phyloP scores from a whole-genome alignment of 176 grass and related monocot species.

The maize (Zea mays) region DNA sequence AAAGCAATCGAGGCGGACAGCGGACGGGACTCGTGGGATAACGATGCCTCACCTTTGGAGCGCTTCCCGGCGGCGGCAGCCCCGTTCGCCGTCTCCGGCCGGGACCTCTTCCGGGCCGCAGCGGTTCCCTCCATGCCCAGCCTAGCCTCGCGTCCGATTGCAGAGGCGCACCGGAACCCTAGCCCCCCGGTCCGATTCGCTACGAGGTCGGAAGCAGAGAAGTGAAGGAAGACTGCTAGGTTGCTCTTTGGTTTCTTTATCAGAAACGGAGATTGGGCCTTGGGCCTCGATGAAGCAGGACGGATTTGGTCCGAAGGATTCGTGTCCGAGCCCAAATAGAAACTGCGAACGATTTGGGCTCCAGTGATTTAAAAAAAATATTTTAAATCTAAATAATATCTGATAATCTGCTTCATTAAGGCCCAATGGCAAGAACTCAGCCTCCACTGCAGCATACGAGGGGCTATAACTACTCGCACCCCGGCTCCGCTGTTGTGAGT shows the following conservation, averaged over 20 bases:
- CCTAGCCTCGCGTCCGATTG: conserved; percentile 6
- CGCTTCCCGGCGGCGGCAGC: conserved; percentile 49
- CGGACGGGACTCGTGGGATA: neutral
- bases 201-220: neutral
- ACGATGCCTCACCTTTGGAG: conserved; percentile 44
- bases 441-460: no score
- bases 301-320: neutral
- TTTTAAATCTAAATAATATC: no score
- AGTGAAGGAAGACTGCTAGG: conserved; percentile 1
- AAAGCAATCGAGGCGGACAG: neutral
- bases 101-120: conserved; percentile 53
- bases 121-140: conserved; percentile 53
- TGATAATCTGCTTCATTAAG: no score
- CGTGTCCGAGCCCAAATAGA: neutral
- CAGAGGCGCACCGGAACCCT: conserved; percentile 40
- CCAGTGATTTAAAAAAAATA: no score
- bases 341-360: no score
- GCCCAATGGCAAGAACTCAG: no score
- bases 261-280: neutral
- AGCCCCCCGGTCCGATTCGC: conserved; percentile 22
- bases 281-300: neutral
- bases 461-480: no score
- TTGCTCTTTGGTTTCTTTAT: neutral
- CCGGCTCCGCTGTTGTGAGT: no score
- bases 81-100: conserved; percentile 46